Percentiles rank a stretch among this genome's conserved stretches.
Conservation (phyloP, 2,329 filamentous ascomycete species). For the Neonectria coccinea region DNA sequence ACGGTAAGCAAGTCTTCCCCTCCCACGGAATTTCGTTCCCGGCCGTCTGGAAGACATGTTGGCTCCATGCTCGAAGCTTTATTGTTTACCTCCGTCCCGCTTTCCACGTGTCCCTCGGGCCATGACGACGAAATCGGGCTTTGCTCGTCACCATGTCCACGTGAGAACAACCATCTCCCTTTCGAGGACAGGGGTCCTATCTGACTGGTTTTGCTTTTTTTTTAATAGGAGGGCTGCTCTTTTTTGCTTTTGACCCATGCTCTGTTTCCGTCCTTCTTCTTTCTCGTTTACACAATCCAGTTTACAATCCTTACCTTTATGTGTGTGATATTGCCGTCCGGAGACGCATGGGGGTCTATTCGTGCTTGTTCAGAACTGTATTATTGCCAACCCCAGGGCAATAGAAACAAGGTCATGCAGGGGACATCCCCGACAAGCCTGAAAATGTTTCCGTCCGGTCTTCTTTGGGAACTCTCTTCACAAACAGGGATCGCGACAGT, state of each 20-base stretch:
- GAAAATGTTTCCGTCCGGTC: constrained; percentile 20
- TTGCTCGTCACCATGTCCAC: constrained; percentile 5
- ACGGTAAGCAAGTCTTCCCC: too few species aligned
- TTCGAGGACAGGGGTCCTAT: neutral
- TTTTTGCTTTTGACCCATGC: neutral
- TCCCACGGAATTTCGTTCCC: neutral
- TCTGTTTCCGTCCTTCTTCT: neutral
- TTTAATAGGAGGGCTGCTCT: too few species aligned
- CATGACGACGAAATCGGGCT: neutral
- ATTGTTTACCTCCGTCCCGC: constrained; percentile 1
- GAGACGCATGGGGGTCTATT: neutral
- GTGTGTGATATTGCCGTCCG: constrained; percentile 12
- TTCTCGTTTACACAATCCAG: constrained; percentile 2
- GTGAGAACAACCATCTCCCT: constrained; percentile 1
- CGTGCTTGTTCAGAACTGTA: neutral
- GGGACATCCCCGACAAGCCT: neutral
- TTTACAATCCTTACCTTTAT: constrained; percentile 4
- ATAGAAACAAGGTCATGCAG: constrained; percentile 18
- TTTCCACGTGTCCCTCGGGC: neutral
- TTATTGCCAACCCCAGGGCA: constrained; percentile 4
- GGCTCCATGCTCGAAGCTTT: neutral
- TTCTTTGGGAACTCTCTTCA: neutral
- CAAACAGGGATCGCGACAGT: constrained; percentile 10
- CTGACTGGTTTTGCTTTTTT: constrained; percentile 21
- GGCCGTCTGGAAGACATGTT: constrained; percentile 1